Conservation (phyloP, 176 grass and related monocot species). For the Echinochloa phyllopogon region DNA sequence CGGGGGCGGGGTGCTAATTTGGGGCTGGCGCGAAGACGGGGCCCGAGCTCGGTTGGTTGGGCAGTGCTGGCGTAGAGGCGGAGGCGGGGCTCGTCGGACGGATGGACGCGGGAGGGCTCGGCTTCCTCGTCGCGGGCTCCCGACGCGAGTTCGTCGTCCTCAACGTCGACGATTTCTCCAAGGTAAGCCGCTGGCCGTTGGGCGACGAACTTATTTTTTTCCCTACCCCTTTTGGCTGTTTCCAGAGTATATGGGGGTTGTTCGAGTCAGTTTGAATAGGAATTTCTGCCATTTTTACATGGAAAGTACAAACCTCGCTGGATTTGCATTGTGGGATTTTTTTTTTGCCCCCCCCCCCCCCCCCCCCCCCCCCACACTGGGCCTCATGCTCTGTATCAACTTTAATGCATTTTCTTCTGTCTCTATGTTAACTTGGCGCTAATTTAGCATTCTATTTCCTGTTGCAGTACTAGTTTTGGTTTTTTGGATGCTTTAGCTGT, state of each 20-base stretch:
- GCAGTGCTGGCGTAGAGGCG: conserved; percentile 3
- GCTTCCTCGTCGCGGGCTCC: conserved; percentile 43
- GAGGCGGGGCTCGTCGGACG: conserved; percentile 31
- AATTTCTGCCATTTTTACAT: not conserved
- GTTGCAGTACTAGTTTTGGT: not conserved
- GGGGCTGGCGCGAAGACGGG: conserved; percentile 32
- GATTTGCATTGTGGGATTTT: not conserved
- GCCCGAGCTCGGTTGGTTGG: conserved; percentile 27
- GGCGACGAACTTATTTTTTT: not conserved
- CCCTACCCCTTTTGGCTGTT: not conserved
- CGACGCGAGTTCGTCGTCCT: conserved; percentile 45
- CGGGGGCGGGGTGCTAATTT: conserved; percentile 38
- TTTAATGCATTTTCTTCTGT: not conserved
- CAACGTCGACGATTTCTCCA: conserved; percentile 44
- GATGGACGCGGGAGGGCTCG: conserved; percentile 45
- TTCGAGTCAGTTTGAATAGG: not conserved
- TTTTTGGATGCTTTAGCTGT: not conserved
- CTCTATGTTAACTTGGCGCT: not conserved
- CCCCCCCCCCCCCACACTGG: no score
- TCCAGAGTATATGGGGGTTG: no score
- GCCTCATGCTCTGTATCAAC: not conserved
- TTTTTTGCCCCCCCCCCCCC: no score
- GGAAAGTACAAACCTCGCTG: not conserved
- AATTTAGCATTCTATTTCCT: not conserved
- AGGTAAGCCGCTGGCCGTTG: not conserved